Evolutionary conservation across 306 rosid genomes (phyloP).

Genomic region (Pterocarpus santalinus): DNA sequence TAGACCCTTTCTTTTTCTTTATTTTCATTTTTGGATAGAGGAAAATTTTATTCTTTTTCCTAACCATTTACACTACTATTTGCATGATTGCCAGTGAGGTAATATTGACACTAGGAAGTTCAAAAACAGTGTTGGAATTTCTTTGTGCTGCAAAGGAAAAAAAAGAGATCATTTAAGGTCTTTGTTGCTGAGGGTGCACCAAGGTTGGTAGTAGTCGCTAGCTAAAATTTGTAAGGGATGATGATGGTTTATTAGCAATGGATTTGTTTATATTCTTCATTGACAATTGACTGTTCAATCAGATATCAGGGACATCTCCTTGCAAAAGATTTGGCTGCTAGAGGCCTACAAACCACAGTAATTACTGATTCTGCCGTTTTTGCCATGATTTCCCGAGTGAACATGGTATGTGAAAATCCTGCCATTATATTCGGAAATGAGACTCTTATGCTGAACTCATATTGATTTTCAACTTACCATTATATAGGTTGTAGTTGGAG

Average conservation of each 20-base stretch:
- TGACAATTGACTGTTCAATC: conserved; percentile 33
- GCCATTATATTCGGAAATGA: conserved; percentile 5
- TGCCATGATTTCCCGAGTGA: conserved; percentile 91
- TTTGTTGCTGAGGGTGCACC: conserved; percentile 99
- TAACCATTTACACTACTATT: conserved; percentile 34
- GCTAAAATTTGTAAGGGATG: conserved; percentile 16
- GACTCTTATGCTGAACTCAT: conserved; percentile 27
- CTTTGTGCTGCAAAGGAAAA: conserved; percentile 96
- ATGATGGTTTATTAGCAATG: conserved; percentile 14
- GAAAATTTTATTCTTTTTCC: not conserved
- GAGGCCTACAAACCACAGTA: conserved; percentile 84
- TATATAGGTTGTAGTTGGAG: conserved; percentile 94
- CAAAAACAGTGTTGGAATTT: conserved; percentile 97
- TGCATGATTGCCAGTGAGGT: conserved; percentile 80
- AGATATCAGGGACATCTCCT: conserved; percentile 95
- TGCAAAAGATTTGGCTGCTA: conserved; percentile 79
- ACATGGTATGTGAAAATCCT: conserved; percentile 73
- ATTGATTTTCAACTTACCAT: conserved; percentile 46
- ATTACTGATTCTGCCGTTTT: conserved; percentile 89
- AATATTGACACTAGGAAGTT: conserved; percentile 94
- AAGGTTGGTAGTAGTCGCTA: conserved; percentile 66
- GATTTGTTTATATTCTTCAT: conserved; percentile 36
- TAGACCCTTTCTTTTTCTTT: conserved; percentile 17
- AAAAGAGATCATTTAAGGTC: conserved; percentile 91
- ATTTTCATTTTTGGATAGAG: not conserved